phyloP scores from a whole-genome alignment of 2,329 filamentous ascomycete species.

The Lecanosticta acicola region DNA sequence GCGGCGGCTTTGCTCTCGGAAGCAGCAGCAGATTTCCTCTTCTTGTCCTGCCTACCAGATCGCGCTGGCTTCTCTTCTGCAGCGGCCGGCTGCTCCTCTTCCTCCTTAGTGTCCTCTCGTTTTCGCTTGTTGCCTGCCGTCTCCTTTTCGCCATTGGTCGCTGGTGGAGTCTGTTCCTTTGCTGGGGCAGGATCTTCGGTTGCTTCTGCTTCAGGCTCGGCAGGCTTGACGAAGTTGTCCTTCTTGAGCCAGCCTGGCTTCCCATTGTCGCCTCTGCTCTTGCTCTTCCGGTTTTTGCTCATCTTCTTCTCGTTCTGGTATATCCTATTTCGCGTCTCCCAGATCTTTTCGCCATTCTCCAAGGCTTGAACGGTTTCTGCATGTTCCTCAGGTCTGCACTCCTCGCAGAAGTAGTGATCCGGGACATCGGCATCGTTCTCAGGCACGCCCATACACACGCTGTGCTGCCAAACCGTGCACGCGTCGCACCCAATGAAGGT shows the following conservation, averaged over 20 bases:
- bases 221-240: conserved; percentile 17
- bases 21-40: conserved; percentile 31
- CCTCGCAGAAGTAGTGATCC: conserved; percentile 86
- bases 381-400: conserved; percentile 80
- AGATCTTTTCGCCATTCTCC: conserved; percentile 73
- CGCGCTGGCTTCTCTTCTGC: conserved; percentile 19
- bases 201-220: conserved; percentile 8
- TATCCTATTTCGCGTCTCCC: conserved; percentile 52
- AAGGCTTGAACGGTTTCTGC: conserved; percentile 73
- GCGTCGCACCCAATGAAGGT: conserved; percentile 95
- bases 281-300: conserved; percentile 55
- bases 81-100: conserved; percentile 9
- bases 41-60: conserved; percentile 29
- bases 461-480: conserved; percentile 94
- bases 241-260: conserved; percentile 31
- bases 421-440: conserved; percentile 70
- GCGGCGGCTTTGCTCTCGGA: conserved; percentile 15
- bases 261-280: conserved; percentile 29
- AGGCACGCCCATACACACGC: conserved; percentile 85
- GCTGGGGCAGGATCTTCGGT: conserved; percentile 5
- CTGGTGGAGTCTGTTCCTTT: conserved; percentile 4
- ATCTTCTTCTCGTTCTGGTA: conserved; percentile 55
- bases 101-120: conserved; percentile 22
- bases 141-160: conserved; percentile 6
- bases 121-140: conserved; percentile 31